Percentiles rank a stretch among this genome's conserved stretches.
Evolutionary conservation across 1,284 basidiomycete species (phyloP).

Genomic region (Anthracocystis panici-leucophaei): DNA sequence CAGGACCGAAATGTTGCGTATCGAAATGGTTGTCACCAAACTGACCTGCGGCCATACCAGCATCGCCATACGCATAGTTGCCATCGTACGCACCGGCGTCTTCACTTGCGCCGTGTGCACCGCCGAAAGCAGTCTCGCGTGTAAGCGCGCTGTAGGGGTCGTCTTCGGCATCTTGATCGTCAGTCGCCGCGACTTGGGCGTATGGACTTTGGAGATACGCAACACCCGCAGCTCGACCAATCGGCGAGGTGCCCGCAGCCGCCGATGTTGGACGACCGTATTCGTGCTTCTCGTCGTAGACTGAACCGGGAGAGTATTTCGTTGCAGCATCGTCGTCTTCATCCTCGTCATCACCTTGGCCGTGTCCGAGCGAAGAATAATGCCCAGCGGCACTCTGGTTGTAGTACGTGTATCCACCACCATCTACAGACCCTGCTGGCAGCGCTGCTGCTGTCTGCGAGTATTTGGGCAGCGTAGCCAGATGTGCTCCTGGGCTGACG

Average conservation of each 20-base stretch:
- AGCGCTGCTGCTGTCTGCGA: conserved; percentile 9
- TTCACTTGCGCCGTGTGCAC: conserved; percentile 5
- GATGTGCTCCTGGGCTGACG: conserved; percentile 3
- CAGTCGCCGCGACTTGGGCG: conserved; percentile 23
- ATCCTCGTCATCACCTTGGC: conserved; percentile 32
- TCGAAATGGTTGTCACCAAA: conserved; percentile 46
- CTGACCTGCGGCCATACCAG: not conserved
- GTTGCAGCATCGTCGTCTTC: conserved; percentile 38
- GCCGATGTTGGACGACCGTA: conserved; percentile 6
- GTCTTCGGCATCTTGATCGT: conserved; percentile 25
- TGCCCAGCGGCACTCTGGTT: conserved; percentile 35
- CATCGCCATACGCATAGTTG: conserved; percentile 2
- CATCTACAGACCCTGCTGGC: conserved; percentile 7
- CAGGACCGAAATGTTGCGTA: conserved; percentile 67
- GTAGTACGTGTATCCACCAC: conserved; percentile 33
- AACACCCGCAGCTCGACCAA: conserved; percentile 16
- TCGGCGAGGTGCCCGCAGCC: conserved; percentile 16
- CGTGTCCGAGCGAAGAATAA: conserved; percentile 33
- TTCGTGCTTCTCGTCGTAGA: conserved; percentile 49
- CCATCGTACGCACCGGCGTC: conserved; percentile 15
- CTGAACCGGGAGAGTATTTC: conserved; percentile 38
- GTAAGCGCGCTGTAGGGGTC: conserved; percentile 30
- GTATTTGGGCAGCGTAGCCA: conserved; percentile 28
- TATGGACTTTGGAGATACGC: conserved; percentile 38
- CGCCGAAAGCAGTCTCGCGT: conserved; percentile 31